Evolutionary conservation across 1,139 yeast genomes (phyloP).

Genomic region (Kodamaea anthophila): DNA sequence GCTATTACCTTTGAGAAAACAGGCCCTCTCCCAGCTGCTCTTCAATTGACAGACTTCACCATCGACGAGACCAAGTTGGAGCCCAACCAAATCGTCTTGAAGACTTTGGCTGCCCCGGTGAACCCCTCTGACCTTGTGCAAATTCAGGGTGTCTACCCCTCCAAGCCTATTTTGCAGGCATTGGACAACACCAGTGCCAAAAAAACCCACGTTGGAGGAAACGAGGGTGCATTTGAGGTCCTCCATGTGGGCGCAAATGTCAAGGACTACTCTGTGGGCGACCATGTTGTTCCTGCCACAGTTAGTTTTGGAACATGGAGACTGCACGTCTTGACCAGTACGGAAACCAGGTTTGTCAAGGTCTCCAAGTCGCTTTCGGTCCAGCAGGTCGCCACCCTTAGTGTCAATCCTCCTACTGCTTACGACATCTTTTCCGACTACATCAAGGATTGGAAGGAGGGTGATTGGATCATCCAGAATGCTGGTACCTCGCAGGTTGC

Average conservation of each 20-base stretch:
- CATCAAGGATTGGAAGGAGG: constrained; percentile 23
- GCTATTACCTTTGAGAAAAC: constrained; percentile 22
- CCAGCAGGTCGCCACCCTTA: constrained; percentile 29
- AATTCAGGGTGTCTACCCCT: constrained; percentile 37
- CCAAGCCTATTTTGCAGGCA: constrained; percentile 28
- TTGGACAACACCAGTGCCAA: constrained; percentile 27
- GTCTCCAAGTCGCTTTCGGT: constrained; percentile 15
- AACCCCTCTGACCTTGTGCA: constrained; percentile 42
- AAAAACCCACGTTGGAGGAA: constrained; percentile 33
- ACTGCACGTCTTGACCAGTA: constrained; percentile 12
- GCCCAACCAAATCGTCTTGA: constrained; percentile 13
- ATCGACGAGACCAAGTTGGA: constrained; percentile 10
- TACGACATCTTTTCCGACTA: constrained; percentile 24
- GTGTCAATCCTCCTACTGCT: constrained; percentile 33
- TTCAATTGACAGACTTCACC: constrained; percentile 11
- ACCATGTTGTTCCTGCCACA: constrained; percentile 26
- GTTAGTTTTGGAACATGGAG: constrained; percentile 36
- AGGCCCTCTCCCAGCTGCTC: constrained; percentile 13
- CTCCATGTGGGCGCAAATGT: constrained; percentile 19
- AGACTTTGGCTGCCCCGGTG: constrained; percentile 15
- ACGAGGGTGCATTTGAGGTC: constrained; percentile 30
- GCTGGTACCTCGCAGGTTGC: constrained; percentile 33
- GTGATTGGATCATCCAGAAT: constrained; percentile 31
- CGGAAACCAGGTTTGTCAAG: constrained; percentile 14
- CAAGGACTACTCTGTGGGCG: constrained; percentile 19